These are phyloP conservation scores for Blastomyces percursus DNA, from an alignment of 2,329 filamentous ascomycete species.

Conservation along the genomic window DNA sequence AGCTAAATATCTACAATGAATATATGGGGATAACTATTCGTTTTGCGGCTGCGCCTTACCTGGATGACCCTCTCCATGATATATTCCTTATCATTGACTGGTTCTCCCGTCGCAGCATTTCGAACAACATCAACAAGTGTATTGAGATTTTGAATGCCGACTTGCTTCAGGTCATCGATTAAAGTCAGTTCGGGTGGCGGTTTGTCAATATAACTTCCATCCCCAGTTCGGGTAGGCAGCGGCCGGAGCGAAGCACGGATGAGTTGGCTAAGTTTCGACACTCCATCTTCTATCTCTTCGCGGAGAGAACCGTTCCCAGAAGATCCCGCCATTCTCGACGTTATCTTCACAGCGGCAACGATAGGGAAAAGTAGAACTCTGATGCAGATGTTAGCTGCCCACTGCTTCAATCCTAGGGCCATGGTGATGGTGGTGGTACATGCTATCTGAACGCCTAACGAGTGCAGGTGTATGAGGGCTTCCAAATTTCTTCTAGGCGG, in stretches of 20 bases:
- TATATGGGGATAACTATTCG: conserved; percentile 40
- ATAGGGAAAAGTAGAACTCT: neutral
- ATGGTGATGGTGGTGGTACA: neutral
- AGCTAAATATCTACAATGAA: conserved; percentile 29
- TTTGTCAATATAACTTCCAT: conserved; percentile 31
- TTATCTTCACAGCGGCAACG: neutral
- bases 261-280: conserved; percentile 30
- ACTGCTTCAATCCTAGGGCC: neutral
- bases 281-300: conserved; percentile 25
- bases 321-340: conserved; percentile 16
- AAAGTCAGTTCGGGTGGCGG: conserved; percentile 26
- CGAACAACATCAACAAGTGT: conserved; percentile 33
- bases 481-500: neutral
- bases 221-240: conserved; percentile 32
- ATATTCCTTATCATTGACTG: conserved; percentile 51
- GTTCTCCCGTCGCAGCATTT: conserved; percentile 38
- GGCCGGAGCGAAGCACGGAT: conserved; percentile 34
- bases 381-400: neutral
- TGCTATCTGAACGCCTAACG: neutral
- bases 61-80: conserved; percentile 49
- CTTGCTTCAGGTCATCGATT: conserved; percentile 36
- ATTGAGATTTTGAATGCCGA: conserved; percentile 38
- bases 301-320: conserved; percentile 15
- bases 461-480: neutral
- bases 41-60: conserved; percentile 19